Evolutionary conservation across 2,329 filamentous ascomycete genomes (phyloP), one percentile per base, ranked within the genome.

Genomic region (Chrysoporthe deuterocubensis): DNA sequence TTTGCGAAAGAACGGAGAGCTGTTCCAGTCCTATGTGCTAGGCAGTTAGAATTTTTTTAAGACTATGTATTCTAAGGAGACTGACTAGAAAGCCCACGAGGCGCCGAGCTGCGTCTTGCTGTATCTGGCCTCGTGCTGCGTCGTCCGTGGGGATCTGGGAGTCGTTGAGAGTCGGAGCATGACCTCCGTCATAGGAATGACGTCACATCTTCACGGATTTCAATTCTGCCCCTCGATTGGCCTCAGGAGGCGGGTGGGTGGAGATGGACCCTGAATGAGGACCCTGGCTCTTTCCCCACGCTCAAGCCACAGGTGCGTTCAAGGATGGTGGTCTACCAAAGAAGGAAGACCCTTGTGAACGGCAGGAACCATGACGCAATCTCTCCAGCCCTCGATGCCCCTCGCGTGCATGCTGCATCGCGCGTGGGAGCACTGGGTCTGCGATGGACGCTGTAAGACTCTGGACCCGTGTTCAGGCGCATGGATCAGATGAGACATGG

Each of bases 301-400:
- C 40, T 61, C 59, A 18, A 61, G 59, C 59, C 42, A 61, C 40
- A 61, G 43, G 42, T 46, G 37, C 16, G 42, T 61, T 14, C 59
- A 61, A 46, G 59, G 59, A 48, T 61, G 26, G 43, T 46, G 59
- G 21, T 48, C 59, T 18, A 16, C n/a, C 26, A 21, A 9, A 8
- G 42, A 42, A 34, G 18, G 44, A 60, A 7, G 21, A 61, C 42
- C 59, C 42, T 26, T 60, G 57, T 26, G 43, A 7, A 11, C 14
- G 59, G 59, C 42, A 61, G 42, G 59, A 46, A 46, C 59, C 42
- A 46, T 44, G 59, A 46, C 59, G 59, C 40, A 60, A 60, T 60
- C n/a, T 26, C 40, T 26, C 34, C 21, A 44, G 57, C 16, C 40
- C n/a, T 44, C 21, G 57, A 60, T 60, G 57, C 11, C 42, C 57